Conservation (phyloP, 164 flowering plant species). For the Vitis rupestris region DNA sequence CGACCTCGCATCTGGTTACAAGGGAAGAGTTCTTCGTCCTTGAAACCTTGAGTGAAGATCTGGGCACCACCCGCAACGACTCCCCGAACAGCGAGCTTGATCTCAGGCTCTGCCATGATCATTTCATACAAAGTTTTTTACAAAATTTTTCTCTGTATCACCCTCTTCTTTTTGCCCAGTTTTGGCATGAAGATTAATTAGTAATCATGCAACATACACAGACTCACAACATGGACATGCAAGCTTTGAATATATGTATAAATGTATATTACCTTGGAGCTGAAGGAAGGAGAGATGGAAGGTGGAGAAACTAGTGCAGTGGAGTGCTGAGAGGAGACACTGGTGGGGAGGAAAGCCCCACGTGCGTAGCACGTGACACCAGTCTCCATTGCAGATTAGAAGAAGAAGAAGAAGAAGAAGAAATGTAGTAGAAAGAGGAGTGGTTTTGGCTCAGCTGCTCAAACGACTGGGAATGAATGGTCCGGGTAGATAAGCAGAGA, state of each 20-base stretch:
- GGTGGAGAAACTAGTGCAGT: conserved; percentile 46
- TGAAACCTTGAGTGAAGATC: conserved; percentile 45
- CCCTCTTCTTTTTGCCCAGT: too few species aligned
- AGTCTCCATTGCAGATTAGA: conserved; percentile 53
- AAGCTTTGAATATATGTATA: background rate
- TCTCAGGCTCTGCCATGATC: conserved; percentile 53
- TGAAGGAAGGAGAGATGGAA: conserved; percentile 48
- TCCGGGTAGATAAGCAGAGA: conserved; percentile 33
- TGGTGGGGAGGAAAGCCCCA: conserved; percentile 46
- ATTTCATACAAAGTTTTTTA: background rate
- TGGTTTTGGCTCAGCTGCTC: background rate
- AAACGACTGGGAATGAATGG: background rate
- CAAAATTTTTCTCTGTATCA: background rate
- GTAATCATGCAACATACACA: background rate
- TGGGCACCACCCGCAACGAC: conserved; percentile 48
- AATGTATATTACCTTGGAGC: conserved; percentile 41
- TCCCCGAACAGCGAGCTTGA: conserved; percentile 78
- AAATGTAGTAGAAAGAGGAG: conserved; percentile 3
- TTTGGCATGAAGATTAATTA: background rate
- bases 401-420: conserved; percentile 1
- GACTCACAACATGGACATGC: background rate
- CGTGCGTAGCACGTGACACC: conserved; percentile 66
- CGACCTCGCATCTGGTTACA: conserved; percentile 73
- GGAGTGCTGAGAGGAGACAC: conserved; percentile 54
- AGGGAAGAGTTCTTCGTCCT: conserved; percentile 42